A percentile compares a stretch with the other conserved stretches of the same genome.
Conservation (phyloP, 208 protist genomes). For the Tritrichomonas musculus region DNA sequence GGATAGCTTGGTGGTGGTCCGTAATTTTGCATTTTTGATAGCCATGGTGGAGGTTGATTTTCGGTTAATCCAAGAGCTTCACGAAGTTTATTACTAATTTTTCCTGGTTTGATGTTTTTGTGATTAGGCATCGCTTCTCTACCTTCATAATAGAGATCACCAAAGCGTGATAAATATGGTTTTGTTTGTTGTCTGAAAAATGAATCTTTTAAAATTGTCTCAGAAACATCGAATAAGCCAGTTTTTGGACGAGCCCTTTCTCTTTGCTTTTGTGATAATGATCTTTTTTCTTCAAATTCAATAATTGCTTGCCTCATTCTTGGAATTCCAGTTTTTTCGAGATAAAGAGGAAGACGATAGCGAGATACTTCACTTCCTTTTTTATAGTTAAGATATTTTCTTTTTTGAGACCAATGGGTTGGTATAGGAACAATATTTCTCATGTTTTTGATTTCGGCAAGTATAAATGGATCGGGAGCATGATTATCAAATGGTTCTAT, state of each 20-base stretch:
- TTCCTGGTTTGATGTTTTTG: conserved; percentile 63
- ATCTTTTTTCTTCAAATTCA: conserved; percentile 64
- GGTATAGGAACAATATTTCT: conserved; percentile 85
- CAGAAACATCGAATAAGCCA: conserved; percentile 64
- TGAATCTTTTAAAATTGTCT: conserved; percentile 77
- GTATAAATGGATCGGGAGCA: conserved; percentile 79
- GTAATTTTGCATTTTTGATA: conserved; percentile 95
- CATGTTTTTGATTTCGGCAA: conserved; percentile 83
- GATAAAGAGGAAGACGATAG: conserved; percentile 76
- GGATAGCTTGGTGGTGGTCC: conserved; percentile 95
- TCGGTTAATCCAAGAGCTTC: conserved; percentile 88
- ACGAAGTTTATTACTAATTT: conserved; percentile 71
- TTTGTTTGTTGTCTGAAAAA: conserved; percentile 94
- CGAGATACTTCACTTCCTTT: conserved; percentile 70
- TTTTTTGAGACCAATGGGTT: conserved; percentile 91
- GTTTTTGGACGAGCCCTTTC: conserved; percentile 71
- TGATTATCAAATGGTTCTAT: conserved; percentile 89
- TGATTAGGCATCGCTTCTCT: conserved; percentile 74
- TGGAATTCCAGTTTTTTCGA: conserved; percentile 73
- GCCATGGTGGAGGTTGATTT: conserved; percentile 85
- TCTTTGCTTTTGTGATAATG: conserved; percentile 55
- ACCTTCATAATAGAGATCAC: conserved; percentile 78
- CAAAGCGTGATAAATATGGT: conserved; percentile 70
- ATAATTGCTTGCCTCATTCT: conserved; percentile 65
- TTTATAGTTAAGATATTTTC: conserved; percentile 87